Evolutionary conservation across 2,329 filamentous ascomycete species (phyloP).

Genomic region (Alternaria solani): DNA sequence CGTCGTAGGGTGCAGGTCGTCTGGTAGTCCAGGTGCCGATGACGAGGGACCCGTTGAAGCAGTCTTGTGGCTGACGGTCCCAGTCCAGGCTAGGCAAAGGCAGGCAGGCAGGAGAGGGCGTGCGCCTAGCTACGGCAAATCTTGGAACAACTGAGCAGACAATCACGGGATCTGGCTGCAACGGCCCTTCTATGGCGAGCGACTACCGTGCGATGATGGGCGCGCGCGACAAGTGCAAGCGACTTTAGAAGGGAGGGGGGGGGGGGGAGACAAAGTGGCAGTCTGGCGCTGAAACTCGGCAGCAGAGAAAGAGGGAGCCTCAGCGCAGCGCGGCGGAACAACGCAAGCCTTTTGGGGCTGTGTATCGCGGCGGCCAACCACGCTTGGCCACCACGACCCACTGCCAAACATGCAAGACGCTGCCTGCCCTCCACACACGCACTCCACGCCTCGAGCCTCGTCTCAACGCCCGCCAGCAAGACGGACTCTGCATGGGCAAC

Average conservation of each 20-base stretch:
- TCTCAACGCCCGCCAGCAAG: neutral
- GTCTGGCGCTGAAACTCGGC: neutral
- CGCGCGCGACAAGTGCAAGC: neutral
- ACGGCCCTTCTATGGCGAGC: neutral
- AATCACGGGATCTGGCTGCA: constrained; percentile 4
- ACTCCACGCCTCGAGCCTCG: too few species aligned
- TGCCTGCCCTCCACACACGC: constrained; percentile 4
- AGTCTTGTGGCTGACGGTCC: constrained; percentile 16
- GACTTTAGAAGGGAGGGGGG: neutral
- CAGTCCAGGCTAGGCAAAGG: constrained; percentile 10
- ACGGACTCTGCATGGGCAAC: constrained; percentile 8
- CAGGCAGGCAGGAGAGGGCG: neutral
- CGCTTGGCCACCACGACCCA: constrained; percentile 12
- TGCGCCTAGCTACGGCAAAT: neutral
- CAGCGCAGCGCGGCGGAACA: constrained; percentile 8
- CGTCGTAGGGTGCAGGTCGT: constrained; percentile 6
- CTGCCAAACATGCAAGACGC: constrained; percentile 9
- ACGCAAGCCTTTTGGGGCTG: constrained; percentile 19
- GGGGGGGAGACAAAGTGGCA: neutral
- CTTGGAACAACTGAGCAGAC: neutral
- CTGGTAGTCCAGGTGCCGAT: constrained; percentile 16
- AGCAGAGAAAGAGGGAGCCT: constrained; percentile 1
- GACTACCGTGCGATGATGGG: neutral
- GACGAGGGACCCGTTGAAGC: constrained; percentile 10
- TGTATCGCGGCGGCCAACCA: constrained; percentile 13